Conservation (phyloP, 2,329 filamentous ascomycete species). For the Venturia pyrina region DNA sequence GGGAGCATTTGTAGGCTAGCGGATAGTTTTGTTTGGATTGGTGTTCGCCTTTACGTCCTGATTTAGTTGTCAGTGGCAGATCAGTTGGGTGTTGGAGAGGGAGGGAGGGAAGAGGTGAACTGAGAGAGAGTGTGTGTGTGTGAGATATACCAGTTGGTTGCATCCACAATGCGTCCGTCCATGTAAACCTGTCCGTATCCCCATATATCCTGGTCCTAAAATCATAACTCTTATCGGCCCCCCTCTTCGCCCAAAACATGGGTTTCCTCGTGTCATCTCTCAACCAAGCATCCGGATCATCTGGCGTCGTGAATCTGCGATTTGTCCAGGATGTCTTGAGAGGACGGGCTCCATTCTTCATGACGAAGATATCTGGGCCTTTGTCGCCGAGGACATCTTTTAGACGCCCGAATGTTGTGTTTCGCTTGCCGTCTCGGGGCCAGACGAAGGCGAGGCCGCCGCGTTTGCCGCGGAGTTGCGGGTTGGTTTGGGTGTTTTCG, state of each 20-base stretch:
- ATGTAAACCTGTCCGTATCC: constrained; percentile 20
- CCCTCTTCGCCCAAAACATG: constrained; percentile 13
- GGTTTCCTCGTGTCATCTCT: constrained; percentile 5
- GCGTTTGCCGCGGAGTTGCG: constrained; percentile 19
- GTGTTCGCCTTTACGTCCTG: neutral
- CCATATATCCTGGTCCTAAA: constrained; percentile 25
- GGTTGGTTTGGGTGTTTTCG: neutral
- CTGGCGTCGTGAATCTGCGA: constrained; percentile 11
- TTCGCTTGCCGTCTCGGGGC: constrained; percentile 33
- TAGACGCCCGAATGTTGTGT: constrained; percentile 26
- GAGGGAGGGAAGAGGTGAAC: neutral
- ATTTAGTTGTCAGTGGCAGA: neutral
- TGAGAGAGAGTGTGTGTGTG: too few species aligned
- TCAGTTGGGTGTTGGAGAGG: neutral
- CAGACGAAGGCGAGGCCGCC: constrained; percentile 34
- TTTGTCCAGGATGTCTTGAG: constrained; percentile 12
- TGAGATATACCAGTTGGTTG: neutral
- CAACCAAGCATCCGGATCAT: constrained; percentile 16
- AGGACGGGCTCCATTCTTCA: constrained; percentile 28
- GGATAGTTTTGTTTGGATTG: constrained; percentile 7
- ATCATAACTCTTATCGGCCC: constrained; percentile 22
- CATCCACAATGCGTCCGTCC: constrained; percentile 20
- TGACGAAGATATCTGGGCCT: constrained; percentile 37
- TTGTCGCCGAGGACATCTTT: constrained; percentile 32
- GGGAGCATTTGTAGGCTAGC: constrained; percentile 1